These are phyloP conservation scores for Aspergillus panamensis DNA, from an alignment of 495 filamentous ascomycete species.

Conservation along the genomic window DNA sequence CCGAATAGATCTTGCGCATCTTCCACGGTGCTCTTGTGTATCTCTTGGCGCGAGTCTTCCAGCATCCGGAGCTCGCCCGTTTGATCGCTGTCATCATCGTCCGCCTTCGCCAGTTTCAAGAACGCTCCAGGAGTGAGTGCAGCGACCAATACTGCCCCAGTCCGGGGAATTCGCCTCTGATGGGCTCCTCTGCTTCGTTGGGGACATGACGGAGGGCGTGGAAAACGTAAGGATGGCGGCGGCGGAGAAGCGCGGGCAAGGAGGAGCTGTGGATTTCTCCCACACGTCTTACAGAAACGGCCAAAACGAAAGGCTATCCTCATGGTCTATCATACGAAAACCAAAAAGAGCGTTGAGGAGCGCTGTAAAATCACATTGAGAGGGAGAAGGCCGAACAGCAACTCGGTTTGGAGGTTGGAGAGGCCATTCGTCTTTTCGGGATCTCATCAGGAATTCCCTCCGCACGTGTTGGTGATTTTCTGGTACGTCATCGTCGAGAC, in stretches of 20 bases:
- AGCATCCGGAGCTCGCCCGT: constrained; percentile 85
- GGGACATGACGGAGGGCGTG: constrained; percentile 25
- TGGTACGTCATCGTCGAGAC: too few species aligned
- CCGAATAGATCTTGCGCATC: constrained; percentile 55
- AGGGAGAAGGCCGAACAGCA: not conserved
- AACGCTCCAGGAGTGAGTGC: constrained; percentile 65
- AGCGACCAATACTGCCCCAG: constrained; percentile 45
- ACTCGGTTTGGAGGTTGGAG: not conserved
- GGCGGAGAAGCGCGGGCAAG: constrained; percentile 18
- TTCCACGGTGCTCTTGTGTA: constrained; percentile 61
- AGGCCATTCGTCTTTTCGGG: not conserved
- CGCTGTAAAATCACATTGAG: constrained; percentile 2
- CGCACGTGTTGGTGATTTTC: constrained; percentile 11
- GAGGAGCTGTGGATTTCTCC: constrained; percentile 24
- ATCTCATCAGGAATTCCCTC: not conserved
- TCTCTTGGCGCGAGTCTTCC: constrained; percentile 70
- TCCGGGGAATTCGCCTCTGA: constrained; percentile 25
- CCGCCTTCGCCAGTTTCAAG: constrained; percentile 64
- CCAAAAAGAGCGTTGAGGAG: not conserved
- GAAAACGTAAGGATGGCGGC: constrained; percentile 17
- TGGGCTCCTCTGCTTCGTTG: constrained; percentile 25
- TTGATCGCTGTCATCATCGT: constrained; percentile 56
- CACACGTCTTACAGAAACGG: constrained; percentile 51
- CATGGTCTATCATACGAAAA: constrained; percentile 42
- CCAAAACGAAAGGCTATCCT: constrained; percentile 51